Percentiles rank a stretch among this genome's conserved stretches.
These are phyloP conservation scores for Phaseolus coccineus DNA, from an alignment of 331 rosid genomes.

Conservation along the genomic window DNA sequence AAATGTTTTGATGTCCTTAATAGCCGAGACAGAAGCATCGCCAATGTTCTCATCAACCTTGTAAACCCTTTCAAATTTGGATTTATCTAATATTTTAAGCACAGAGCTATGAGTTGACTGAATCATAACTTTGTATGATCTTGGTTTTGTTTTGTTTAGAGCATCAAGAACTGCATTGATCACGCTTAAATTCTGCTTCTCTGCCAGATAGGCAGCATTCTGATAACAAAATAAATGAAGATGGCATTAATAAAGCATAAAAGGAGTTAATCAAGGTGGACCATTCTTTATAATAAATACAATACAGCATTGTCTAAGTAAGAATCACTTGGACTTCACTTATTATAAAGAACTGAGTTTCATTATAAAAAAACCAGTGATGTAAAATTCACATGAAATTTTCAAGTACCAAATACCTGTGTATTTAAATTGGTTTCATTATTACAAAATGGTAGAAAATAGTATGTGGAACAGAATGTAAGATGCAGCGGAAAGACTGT, in stretches of 20 bases:
- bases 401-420: neutral
- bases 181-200: constrained; percentile 52
- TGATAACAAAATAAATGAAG: constrained; percentile 47
- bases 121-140: constrained; percentile 64
- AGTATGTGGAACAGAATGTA: too few relatives aligned
- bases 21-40: constrained; percentile 48
- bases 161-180: constrained; percentile 57
- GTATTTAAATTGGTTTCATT: constrained; percentile 6
- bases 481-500: too few relatives aligned
- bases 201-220: constrained; percentile 86
- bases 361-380: constrained; percentile 8
- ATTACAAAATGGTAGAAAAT: neutral
- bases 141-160: constrained; percentile 62
- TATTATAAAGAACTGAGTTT: neutral
- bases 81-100: constrained; percentile 58
- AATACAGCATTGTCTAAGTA: constrained; percentile 6
- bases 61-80: constrained; percentile 73
- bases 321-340: constrained; percentile 41
- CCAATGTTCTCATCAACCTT: constrained; percentile 58
- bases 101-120: constrained; percentile 77
- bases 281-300: constrained; percentile 21
- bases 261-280: constrained; percentile 21
- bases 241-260: constrained; percentile 39
- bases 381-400: constrained; percentile 20
- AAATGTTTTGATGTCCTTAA: constrained; percentile 70